Evolutionary conservation across 805 yeast species (phyloP).

Genomic region (Saccharomycopsis schoenii): DNA sequence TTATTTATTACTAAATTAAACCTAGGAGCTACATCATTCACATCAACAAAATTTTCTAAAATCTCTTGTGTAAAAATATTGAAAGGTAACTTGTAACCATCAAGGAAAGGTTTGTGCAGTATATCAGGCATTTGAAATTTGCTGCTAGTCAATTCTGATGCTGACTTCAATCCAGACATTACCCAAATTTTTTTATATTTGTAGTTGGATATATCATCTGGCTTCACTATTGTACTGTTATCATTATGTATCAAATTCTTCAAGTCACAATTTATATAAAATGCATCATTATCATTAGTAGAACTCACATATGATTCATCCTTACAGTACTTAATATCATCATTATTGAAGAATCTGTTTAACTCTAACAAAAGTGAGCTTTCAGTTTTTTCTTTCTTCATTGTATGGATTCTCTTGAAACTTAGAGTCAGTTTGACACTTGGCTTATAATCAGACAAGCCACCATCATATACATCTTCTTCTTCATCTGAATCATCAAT

Average conservation of each 20-base stretch:
- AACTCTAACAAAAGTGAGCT: background rate
- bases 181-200: slow-evolving; percentile 2
- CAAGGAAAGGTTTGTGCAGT: background rate
- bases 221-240: background rate
- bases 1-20: background rate
- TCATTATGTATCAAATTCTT: background rate
- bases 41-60: background rate
- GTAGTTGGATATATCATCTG: background rate
- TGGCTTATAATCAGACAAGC: background rate
- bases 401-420: background rate
- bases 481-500: background rate
- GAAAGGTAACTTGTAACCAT: slow-evolving; percentile 5
- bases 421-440: no score
- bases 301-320: background rate
- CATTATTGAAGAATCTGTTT: background rate
- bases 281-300: background rate
- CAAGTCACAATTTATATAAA: background rate
- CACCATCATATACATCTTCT: background rate
- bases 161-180: slow-evolving; percentile 1
- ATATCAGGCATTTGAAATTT: background rate
- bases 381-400: background rate
- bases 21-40: background rate
- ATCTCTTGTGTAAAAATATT: slow-evolving; percentile 2
- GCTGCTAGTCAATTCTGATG: background rate
- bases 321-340: background rate